Conservation (phyloP, 2,329 filamentous ascomycete species). For the Penicillium vulpinum region DNA sequence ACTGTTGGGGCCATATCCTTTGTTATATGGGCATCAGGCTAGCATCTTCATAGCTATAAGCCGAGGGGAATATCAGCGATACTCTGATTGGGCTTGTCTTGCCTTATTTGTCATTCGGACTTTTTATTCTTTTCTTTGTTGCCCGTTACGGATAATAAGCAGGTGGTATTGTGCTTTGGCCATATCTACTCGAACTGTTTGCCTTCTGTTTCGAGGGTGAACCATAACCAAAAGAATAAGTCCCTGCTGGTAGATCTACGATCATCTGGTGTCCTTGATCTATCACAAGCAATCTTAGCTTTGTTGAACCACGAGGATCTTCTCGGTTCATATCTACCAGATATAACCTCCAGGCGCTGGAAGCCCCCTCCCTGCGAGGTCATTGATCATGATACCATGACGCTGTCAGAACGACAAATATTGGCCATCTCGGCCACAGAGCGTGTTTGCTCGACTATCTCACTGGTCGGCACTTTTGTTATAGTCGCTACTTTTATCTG, state of each 20-base stretch:
- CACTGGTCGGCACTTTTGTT: constrained; percentile 68
- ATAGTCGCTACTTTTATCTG: constrained; percentile 69
- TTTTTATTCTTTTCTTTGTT: neutral
- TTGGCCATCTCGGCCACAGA: constrained; percentile 63
- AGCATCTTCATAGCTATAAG: neutral
- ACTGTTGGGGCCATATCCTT: neutral
- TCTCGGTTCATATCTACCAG: neutral
- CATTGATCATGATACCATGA: constrained; percentile 26
- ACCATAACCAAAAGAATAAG: neutral
- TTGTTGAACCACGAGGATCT: neutral
- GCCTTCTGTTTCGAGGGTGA: neutral
- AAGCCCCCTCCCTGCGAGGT: neutral
- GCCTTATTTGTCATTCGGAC: neutral
- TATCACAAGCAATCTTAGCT: neutral
- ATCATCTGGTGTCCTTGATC: constrained; percentile 1
- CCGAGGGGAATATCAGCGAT: neutral
- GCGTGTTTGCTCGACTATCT: constrained; percentile 68
- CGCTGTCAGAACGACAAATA: constrained; percentile 42
- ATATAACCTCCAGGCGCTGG: constrained; percentile 1
- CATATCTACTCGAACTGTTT: neutral
- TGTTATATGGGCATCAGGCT: neutral
- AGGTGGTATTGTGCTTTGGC: constrained; percentile 1
- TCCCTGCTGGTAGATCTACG: neutral
- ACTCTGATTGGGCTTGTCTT: neutral
- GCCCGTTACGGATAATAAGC: neutral